A percentile compares a stretch with the other conserved stretches of the same genome.
These are phyloP conservation scores for Xylaria cubensis DNA, from an alignment of 495 filamentous ascomycete genomes.

Conservation along the genomic window DNA sequence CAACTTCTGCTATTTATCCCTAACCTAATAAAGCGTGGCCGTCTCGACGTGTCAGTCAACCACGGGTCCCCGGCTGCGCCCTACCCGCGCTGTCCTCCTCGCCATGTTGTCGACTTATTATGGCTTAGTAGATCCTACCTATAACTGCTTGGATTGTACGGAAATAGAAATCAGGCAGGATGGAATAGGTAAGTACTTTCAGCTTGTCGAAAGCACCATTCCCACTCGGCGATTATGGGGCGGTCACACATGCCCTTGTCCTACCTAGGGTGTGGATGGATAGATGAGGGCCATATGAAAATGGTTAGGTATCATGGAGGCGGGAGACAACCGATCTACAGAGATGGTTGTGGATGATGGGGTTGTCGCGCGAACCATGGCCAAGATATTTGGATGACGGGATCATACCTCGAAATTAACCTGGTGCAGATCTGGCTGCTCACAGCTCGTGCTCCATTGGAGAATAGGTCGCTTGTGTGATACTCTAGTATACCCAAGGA, in stretches of 20 bases:
- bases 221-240: background rate
- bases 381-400: constrained; percentile 6
- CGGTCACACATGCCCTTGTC: background rate
- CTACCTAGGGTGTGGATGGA: background rate
- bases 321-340: constrained; percentile 3
- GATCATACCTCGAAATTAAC: constrained; percentile 7
- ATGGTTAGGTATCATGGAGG: constrained; percentile 4
- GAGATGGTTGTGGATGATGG: background rate
- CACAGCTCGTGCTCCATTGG: constrained; percentile 4
- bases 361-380: constrained; percentile 22
- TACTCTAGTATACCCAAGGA: background rate
- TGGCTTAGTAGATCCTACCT: background rate
- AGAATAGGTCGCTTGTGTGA: background rate
- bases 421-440: constrained; percentile 9
- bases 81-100: background rate
- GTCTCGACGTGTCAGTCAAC: constrained; percentile 15
- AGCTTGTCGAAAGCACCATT: background rate
- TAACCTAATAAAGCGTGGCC: background rate
- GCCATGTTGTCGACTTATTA: background rate
- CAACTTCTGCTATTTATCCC: background rate
- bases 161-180: background rate
- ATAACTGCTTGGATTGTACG: background rate
- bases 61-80: background rate
- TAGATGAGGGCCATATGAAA: background rate
- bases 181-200: background rate